Evolutionary conservation across 2,329 filamentous ascomycete genomes (phyloP).

Genomic region (Arthrobotrys musiformis): DNA sequence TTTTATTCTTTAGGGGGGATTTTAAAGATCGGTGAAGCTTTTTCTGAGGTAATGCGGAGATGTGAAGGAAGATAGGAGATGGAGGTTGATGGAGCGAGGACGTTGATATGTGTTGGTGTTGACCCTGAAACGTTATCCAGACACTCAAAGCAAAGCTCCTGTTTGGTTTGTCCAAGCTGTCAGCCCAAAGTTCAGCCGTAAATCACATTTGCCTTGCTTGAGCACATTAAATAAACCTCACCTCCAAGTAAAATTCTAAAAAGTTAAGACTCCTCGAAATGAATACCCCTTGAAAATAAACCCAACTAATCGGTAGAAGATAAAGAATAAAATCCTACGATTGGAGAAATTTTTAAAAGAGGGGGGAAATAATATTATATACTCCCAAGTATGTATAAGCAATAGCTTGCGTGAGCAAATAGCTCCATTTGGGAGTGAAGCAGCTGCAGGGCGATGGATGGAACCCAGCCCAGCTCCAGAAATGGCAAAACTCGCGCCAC

Average conservation of each 20-base stretch:
- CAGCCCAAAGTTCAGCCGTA: slow-evolving; percentile 51
- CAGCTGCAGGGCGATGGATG: slow-evolving; percentile 30
- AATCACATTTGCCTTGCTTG: not conserved
- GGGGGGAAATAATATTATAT: not conserved
- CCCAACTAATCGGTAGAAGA: not conserved
- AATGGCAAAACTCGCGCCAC: slow-evolving; percentile 30
- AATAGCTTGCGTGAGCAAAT: slow-evolving; percentile 2
- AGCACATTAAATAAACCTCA: slow-evolving; percentile 15
- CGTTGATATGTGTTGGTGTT: slow-evolving; percentile 36
- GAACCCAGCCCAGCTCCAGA: slow-evolving; percentile 7
- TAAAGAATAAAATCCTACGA: not conserved
- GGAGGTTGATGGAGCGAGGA: slow-evolving; percentile 2
- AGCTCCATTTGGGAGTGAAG: not conserved
- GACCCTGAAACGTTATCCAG: slow-evolving; percentile 22
- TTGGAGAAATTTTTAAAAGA: not conserved
- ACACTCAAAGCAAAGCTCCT: too few relatives aligned
- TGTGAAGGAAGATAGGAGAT: not conserved
- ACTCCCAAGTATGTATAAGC: slow-evolving; percentile 1
- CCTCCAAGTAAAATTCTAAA: not conserved
- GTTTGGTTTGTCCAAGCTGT: too few relatives aligned
- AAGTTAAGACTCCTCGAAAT: not conserved
- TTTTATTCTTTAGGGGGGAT: not conserved
- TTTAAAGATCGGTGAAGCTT: not conserved
- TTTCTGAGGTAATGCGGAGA: too few relatives aligned
- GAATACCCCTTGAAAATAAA: not conserved